phyloP scores from a whole-genome alignment of 345 rosid species.

The Physaria fendleri region DNA sequence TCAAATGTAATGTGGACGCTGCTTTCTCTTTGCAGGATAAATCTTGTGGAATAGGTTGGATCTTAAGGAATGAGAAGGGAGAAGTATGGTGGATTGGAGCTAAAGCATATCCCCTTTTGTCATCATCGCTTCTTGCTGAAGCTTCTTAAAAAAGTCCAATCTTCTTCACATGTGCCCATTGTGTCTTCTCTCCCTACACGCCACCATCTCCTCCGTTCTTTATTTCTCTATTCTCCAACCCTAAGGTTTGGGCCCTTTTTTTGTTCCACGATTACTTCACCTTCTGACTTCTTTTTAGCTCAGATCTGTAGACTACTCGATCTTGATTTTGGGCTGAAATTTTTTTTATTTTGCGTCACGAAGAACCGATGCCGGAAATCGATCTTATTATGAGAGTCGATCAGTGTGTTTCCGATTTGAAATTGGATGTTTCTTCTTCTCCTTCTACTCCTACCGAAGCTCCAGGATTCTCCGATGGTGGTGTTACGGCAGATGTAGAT shows the following conservation, averaged over 20 bases:
- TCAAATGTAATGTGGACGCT: too few species aligned
- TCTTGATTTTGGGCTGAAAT: background rate
- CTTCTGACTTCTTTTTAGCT: background rate
- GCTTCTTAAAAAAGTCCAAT: too few species aligned
- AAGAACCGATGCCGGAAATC: slow-evolving; percentile 27
- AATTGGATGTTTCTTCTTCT: slow-evolving; percentile 27
- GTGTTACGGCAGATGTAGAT: background rate
- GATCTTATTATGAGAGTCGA: slow-evolving; percentile 45
- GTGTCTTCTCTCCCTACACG: slow-evolving; percentile 31
- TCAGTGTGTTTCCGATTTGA: slow-evolving; percentile 37
- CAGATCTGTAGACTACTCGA: background rate
- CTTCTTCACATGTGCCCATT: slow-evolving; percentile 30
- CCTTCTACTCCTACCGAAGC: slow-evolving; percentile 11
- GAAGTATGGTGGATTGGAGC: too few species aligned
- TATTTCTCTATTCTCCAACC: slow-evolving; percentile 4
- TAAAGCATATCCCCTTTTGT: too few species aligned
- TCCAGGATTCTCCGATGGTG: slow-evolving; percentile 11
- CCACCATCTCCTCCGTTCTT: slow-evolving; percentile 20
- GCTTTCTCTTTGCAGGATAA: too few species aligned
- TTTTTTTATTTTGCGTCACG: background rate
- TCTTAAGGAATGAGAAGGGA: too few species aligned
- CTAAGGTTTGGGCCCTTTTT: slow-evolving; percentile 19
- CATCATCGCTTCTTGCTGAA: too few species aligned
- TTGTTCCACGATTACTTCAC: background rate
- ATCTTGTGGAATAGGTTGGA: too few species aligned